Conservation (phyloP, 257 asterid species). For the Coffea eugenioides region DNA sequence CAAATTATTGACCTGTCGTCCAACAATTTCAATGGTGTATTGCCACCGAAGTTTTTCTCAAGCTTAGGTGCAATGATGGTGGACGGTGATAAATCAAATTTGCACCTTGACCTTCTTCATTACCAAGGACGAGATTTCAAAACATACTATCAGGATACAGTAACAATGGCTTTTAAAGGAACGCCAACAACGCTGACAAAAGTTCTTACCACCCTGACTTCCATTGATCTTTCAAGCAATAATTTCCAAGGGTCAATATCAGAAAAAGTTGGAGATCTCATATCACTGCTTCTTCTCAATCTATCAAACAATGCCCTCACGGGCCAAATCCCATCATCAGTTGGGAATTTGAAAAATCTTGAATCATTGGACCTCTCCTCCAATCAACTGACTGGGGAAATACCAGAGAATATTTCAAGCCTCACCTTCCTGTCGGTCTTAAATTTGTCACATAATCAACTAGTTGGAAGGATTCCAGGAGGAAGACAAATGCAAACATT, state of each 20-base stretch:
- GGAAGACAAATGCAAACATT: constrained; percentile 36
- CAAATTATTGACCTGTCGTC: constrained; percentile 60
- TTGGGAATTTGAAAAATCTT: constrained; percentile 31
- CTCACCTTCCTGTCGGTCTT: constrained; percentile 38
- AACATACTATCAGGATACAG: constrained; percentile 26
- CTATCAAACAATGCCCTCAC: constrained; percentile 38
- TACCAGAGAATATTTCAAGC: constrained; percentile 28
- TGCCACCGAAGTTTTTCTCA: constrained; percentile 31
- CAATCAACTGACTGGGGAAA: constrained; percentile 31
- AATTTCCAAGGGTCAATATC: constrained; percentile 46
- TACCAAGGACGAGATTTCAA: background rate
- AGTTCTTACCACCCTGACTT: constrained; percentile 29
- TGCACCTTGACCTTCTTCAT: constrained; percentile 23
- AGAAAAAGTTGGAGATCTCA: constrained; percentile 36
- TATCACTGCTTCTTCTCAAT: constrained; percentile 35
- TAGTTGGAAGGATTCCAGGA: constrained; percentile 35
- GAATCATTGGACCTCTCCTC: constrained; percentile 44
- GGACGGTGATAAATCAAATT: constrained; percentile 15
- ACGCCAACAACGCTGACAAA: constrained; percentile 12
- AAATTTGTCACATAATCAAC: constrained; percentile 37
- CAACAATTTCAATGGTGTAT: constrained; percentile 48
- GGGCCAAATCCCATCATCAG: constrained; percentile 29
- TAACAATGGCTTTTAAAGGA: constrained; percentile 35
- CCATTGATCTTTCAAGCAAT: constrained; percentile 52
- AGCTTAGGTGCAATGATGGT: constrained; percentile 46